These are phyloP conservation scores for Neurospora sp. DNA, from an alignment of 495 filamentous ascomycete genomes.

Conservation along the genomic window DNA sequence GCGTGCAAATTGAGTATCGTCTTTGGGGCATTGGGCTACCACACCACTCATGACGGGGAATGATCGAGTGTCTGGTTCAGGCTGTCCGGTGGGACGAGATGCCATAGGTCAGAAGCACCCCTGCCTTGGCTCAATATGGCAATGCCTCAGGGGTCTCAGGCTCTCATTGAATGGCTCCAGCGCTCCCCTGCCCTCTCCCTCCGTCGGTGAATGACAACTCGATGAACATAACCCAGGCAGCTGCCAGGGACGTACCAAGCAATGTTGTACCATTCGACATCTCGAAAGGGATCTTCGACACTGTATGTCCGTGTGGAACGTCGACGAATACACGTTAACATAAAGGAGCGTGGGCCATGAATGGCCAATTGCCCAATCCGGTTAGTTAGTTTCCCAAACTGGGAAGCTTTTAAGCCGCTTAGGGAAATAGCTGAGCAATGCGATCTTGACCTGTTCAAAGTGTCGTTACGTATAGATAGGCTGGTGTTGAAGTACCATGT, in stretches of 20 bases:
- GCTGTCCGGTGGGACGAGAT: background rate
- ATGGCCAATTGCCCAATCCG: background rate
- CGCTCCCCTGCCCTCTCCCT: background rate
- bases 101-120: background rate
- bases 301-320: background rate
- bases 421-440: background rate
- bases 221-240: background rate
- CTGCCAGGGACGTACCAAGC: background rate
- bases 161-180: background rate
- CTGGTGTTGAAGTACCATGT: background rate
- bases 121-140: background rate
- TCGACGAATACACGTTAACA: background rate
- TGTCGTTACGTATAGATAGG: background rate
- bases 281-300: background rate
- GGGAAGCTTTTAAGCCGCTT: background rate
- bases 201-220: background rate
- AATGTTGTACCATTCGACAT: background rate
- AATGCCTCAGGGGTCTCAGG: background rate
- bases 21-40: background rate
- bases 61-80: background rate
- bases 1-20: background rate
- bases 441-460: background rate
- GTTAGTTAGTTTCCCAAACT: background rate
- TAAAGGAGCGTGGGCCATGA: background rate
- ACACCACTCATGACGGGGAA: background rate